Conservation (phyloP, 2,329 filamentous ascomycete species). For the Colletotrichum liaoningense region DNA sequence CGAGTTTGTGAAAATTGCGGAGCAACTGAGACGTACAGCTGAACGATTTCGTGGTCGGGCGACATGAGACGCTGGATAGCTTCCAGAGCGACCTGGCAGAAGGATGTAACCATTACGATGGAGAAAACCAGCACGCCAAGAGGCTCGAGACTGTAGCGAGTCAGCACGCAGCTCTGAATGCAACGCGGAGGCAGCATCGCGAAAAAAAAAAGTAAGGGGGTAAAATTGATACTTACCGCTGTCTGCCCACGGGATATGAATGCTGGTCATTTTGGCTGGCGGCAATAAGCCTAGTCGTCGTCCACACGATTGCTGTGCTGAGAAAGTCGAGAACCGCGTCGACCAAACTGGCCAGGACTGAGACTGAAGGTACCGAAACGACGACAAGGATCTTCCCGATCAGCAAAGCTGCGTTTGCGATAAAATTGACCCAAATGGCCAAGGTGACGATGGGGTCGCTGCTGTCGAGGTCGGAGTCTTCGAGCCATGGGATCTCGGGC, state of each 20-base stretch:
- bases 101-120: constrained; percentile 87
- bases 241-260: constrained; percentile 81
- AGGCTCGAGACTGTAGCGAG: constrained; percentile 72
- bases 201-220: neutral
- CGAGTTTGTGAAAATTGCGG: constrained; percentile 3
- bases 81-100: constrained; percentile 81
- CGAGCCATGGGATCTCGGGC: constrained; percentile 75
- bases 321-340: constrained; percentile 85
- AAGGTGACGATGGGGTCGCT: constrained; percentile 82
- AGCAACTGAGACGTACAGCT: constrained; percentile 59
- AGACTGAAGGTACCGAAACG: constrained; percentile 82
- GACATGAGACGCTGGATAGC: constrained; percentile 73
- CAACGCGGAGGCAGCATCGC: constrained; percentile 1
- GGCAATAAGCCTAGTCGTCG: constrained; percentile 78
- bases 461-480: constrained; percentile 79
- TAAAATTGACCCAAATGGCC: constrained; percentile 88
- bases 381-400: constrained; percentile 83
- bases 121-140: constrained; percentile 85
- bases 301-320: constrained; percentile 84
- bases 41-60: constrained; percentile 74
- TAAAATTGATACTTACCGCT: constrained; percentile 52
- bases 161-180: constrained; percentile 23
- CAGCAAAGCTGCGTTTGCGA: constrained; percentile 81
- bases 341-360: constrained; percentile 82
- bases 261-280: constrained; percentile 76